These are phyloP conservation scores for Eucalyptus decipiens DNA, from an alignment of 345 rosid species.

Conservation along the genomic window DNA sequence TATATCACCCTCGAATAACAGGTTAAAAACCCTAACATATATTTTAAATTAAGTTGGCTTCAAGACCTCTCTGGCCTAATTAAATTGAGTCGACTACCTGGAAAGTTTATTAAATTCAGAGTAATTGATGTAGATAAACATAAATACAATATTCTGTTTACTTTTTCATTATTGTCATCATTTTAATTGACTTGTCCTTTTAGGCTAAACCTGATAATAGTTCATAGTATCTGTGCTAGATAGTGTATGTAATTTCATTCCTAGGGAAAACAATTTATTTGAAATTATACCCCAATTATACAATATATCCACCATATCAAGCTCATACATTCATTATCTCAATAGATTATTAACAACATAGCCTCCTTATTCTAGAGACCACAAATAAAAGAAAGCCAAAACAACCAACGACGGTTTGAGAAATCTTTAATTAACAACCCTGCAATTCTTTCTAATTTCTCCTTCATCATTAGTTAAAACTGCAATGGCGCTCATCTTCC, in stretches of 20 bases:
- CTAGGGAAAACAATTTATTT: background rate
- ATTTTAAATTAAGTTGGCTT: background rate
- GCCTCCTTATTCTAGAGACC: too few species aligned
- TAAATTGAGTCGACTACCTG: background rate
- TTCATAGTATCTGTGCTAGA: background rate
- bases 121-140: background rate
- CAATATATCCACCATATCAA: too few species aligned
- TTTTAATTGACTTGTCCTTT: background rate
- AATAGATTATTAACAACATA: too few species aligned
- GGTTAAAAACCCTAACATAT: background rate
- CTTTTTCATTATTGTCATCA: background rate
- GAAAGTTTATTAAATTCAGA: slow-evolving; percentile 1
- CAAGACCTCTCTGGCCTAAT: background rate
- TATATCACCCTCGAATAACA: background rate
- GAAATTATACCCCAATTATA: too few species aligned
- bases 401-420: background rate
- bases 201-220: background rate
- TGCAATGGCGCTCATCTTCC: slow-evolving; percentile 11
- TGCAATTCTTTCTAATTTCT: slow-evolving; percentile 14
- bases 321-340: too few species aligned
- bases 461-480: slow-evolving; percentile 10
- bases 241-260: background rate
- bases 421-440: background rate
- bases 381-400: too few species aligned
- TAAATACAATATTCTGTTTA: too few species aligned